Evolutionary conservation across 768 basidiomycete genomes (phyloP).

Genomic region (Tephrocybe sp.): DNA sequence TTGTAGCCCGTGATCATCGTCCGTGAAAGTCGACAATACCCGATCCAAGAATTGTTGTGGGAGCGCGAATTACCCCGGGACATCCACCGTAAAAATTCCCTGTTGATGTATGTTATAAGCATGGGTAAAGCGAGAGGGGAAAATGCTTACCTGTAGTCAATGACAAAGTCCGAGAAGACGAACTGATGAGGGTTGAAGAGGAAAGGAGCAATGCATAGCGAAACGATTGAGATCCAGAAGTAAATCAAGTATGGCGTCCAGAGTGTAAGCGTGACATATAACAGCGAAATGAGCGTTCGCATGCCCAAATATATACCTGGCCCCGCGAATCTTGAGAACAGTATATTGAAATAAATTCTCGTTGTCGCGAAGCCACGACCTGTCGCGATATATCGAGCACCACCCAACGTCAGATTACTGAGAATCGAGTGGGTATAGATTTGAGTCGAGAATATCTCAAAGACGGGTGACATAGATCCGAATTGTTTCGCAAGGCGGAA

Average conservation of each 20-base stretch:
- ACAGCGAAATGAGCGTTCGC: constrained; percentile 86
- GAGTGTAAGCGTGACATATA: constrained; percentile 89
- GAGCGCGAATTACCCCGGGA: constrained; percentile 96
- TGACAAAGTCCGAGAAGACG: constrained; percentile 93
- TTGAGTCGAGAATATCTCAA: constrained; percentile 98
- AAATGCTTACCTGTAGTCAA: constrained; percentile 76
- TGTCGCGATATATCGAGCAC: constrained; percentile 97
- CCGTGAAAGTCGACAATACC: constrained; percentile 95
- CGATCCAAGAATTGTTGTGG: constrained; percentile 98
- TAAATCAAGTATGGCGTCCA: constrained; percentile 95
- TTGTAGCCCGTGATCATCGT: constrained; percentile 99
- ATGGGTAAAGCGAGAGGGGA: neutral
- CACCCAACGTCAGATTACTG: constrained; percentile 96
- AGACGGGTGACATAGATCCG: constrained; percentile 88
- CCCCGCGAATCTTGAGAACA: constrained; percentile 98
- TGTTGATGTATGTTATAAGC: constrained; percentile 30
- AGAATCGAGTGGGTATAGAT: constrained; percentile 98
- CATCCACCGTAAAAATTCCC: constrained; percentile 99
- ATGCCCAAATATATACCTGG: constrained; percentile 98
- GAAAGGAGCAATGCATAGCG: constrained; percentile 94
- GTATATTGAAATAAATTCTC: constrained; percentile 89
- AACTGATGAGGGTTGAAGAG: constrained; percentile 99
- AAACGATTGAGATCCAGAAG: constrained; percentile 95
- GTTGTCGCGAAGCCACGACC: constrained; percentile 99
- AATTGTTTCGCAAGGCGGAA: constrained; percentile 94